Base-by-base conservation (phyloP, 805 yeast genomes). In the Pichia paraexigua region DNA sequence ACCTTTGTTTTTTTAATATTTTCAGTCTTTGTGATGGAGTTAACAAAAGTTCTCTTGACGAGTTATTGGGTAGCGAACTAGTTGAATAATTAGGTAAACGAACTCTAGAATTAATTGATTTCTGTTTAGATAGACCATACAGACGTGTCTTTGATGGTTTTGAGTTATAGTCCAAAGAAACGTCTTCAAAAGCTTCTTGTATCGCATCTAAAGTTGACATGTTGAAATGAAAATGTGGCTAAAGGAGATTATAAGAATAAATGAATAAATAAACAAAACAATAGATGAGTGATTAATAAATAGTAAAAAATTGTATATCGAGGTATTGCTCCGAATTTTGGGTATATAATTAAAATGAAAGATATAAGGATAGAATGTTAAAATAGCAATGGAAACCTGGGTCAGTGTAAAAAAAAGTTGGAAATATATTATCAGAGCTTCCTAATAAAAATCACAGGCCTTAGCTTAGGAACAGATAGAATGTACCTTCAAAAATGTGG, bases 131-230 rank as follows among this genome's bases (percentile, higher is more conserved):
- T 3, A 44, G 24, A 9, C 32, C 43, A 22, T 47, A 41, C 12
- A 51, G 20, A n/a, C 39, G 41, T 27, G 41, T 25, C 6, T 47
- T 43, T 17, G 30, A 20, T 2, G 44, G 35, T 37, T 30, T 20
- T 15, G 49, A 30, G 10, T 37, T 46, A 27, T 46, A 46, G 15
- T 48, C 52, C 15, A 53, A 47, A 0, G 65, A 48, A 3, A 67
- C 60, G 45, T 68, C 71, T 53, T 68, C 71, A 48, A 67, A 68
- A 3, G 70, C 62, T 48, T 68, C 71, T 41, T 66, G 63, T 10
- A 68, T 65, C 28, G 66, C 60, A 48, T 63, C 66, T 53, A 65
- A 52, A 15, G 55, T 47, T 27, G 64, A 49, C 35, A 56, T 53
- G 11, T 41, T 35, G n/a, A 15, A 15, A 32, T 27, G 11, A 13